A percentile compares a stretch with the other conserved stretches of the same genome.
These are phyloP conservation scores for Uncinocarpus reesii DNA, from an alignment of 2,329 filamentous ascomycete species.

Conservation along the genomic window DNA sequence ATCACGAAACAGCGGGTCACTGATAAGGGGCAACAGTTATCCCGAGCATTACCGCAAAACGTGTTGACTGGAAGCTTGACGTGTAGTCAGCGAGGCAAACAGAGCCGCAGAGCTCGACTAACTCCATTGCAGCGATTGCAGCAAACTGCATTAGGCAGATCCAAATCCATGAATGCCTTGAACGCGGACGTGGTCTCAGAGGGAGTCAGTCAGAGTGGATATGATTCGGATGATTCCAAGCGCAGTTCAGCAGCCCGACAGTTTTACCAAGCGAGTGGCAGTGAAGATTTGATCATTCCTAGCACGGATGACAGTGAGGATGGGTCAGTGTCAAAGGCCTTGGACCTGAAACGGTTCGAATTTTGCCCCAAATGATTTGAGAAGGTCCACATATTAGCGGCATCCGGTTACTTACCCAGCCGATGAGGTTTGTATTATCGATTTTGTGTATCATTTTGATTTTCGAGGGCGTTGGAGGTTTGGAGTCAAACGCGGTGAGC, in stretches of 20 bases:
- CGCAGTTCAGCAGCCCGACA: not conserved
- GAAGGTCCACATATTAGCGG: no score
- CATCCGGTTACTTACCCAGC: no score
- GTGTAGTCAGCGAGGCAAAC: slow-evolving; percentile 5
- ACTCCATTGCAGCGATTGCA: slow-evolving; percentile 36
- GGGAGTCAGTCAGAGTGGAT: slow-evolving; percentile 13
- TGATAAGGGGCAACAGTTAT: not conserved
- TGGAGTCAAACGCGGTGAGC: no score
- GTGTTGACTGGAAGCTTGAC: not conserved
- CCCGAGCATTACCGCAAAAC: not conserved
- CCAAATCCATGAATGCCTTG: slow-evolving; percentile 28
- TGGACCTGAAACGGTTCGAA: slow-evolving; percentile 14
- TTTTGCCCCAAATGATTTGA: slow-evolving; percentile 9
- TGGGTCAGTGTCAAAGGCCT: slow-evolving; percentile 13
- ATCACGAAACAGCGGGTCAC: not conserved
- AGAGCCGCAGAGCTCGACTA: slow-evolving; percentile 19
- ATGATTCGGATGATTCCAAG: slow-evolving; percentile 16
- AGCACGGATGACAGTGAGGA: slow-evolving; percentile 39
- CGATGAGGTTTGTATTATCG: no score
- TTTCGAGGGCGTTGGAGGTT: no score
- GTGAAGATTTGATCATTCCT: slow-evolving; percentile 44
- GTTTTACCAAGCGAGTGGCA: slow-evolving; percentile 30
- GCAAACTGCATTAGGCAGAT: slow-evolving; percentile 31
- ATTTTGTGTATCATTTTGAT: no score
- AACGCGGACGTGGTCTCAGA: not conserved